Evolutionary conservation across 1,139 yeast genomes (phyloP), one percentile per base, ranked within the genome.

Genomic region (Lodderomyces theae): DNA sequence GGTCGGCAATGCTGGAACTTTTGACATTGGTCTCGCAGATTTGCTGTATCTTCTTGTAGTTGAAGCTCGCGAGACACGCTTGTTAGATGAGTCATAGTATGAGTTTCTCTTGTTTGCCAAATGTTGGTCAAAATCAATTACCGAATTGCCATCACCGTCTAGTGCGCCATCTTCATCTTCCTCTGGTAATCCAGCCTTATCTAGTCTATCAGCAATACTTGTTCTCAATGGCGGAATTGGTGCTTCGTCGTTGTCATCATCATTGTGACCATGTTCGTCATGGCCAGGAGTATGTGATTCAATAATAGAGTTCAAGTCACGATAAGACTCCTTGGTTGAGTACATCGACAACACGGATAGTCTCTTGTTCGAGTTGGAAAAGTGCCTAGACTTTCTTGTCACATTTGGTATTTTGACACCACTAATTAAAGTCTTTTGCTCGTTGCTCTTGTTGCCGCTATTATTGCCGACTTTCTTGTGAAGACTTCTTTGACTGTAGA

Each of bases 321-420:
- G 74, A 51, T 76, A 82, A 0, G 88, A 80, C 42, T 74, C 79
- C 47, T 74, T 80, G 3, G 89, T 79, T 1, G 89, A 82, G 51
- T 82, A 80, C 62, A 82, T 66, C 1, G 89, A 81, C 40, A 84
- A 61, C 9, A 83, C 85, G 16, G 88, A 81, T 38, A 82, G 66
- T 53, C 92, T 72, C 61, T 81, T 83, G 55, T 79, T 79, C 2
- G 82, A 77, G 41, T 73, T 73, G 33, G 82, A 74, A 57, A 78
- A 82, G 44, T 77, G 70, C 53, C 79, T 72, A 2, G 87, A 81
- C 52, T 79, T 79, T 58, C 88, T 75, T 0, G 88, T 79, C 25
- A 82, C 86, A 48, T 77, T 79, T 18, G 90, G 90, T 44, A 83
- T 79, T 43, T 71, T 72, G 32, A 83, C 81, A 47, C 79, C 82